Percentiles rank a stretch among this genome's conserved stretches.
Conservation (phyloP, 805 yeast genomes). For the Myxozyma nipponensis region DNA sequence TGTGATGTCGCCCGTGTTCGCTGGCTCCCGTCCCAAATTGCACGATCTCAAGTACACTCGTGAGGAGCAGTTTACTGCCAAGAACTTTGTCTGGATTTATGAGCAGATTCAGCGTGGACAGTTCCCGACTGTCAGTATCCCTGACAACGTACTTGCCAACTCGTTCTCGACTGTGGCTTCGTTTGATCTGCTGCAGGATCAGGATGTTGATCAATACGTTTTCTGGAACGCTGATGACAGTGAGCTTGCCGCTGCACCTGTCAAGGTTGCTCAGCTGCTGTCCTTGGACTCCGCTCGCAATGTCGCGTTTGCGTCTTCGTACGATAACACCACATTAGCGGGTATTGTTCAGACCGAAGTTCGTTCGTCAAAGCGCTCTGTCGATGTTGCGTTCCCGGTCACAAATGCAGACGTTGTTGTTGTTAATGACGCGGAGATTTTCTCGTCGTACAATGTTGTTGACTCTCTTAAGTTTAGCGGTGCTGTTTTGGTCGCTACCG, state of each 20-base stretch:
- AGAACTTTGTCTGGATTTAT: slow-evolving; percentile 23
- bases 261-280: slow-evolving; percentile 63
- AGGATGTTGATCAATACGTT: slow-evolving; percentile 45
- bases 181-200: slow-evolving; percentile 35
- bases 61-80: slow-evolving; percentile 19
- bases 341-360: slow-evolving; percentile 65
- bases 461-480: slow-evolving; percentile 57
- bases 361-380: slow-evolving; percentile 47
- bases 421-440: slow-evolving; percentile 56
- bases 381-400: slow-evolving; percentile 36
- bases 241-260: slow-evolving; percentile 51
- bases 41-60: slow-evolving; percentile 37
- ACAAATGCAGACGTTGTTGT: slow-evolving; percentile 62
- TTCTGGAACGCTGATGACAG: slow-evolving; percentile 70
- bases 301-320: slow-evolving; percentile 58
- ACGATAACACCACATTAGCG: slow-evolving; percentile 67
- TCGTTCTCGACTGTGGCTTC: slow-evolving; percentile 29
- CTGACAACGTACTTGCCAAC: slow-evolving; percentile 26
- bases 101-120: slow-evolving; percentile 26
- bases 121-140: slow-evolving; percentile 26
- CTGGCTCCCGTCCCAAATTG: slow-evolving; percentile 28
- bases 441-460: slow-evolving; percentile 58
- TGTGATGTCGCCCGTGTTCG: slow-evolving; percentile 40
- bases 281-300: slow-evolving; percentile 52
- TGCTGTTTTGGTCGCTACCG: slow-evolving; percentile 47